A percentile compares a stretch with the other conserved stretches of the same genome.
Evolutionary conservation across 2,329 filamentous ascomycete genomes (phyloP).

Genomic region (Cyphellophora attinorum): DNA sequence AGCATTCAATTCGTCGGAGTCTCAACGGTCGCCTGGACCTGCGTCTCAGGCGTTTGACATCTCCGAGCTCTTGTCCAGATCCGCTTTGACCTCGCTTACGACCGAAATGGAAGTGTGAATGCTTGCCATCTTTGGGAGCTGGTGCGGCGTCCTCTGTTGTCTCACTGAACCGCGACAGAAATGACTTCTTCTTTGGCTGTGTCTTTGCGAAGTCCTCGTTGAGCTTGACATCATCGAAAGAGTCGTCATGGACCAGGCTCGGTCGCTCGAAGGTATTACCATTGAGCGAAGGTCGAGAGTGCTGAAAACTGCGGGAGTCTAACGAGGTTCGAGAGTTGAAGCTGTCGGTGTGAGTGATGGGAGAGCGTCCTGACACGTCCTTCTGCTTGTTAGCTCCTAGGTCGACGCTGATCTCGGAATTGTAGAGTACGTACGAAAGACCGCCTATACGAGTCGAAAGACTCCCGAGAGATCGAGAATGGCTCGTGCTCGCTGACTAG

Average conservation of each 20-base stretch:
- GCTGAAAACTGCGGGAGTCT: slow-evolving; percentile 57
- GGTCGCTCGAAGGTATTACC: slow-evolving; percentile 50
- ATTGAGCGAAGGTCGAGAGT: slow-evolving; percentile 52
- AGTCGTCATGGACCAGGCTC: slow-evolving; percentile 41
- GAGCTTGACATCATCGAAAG: slow-evolving; percentile 83
- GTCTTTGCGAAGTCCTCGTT: slow-evolving; percentile 57
- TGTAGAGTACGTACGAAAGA: slow-evolving; percentile 64
- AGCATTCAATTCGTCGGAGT: too few relatives aligned
- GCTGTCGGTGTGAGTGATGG: slow-evolving; percentile 52
- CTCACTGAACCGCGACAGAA: slow-evolving; percentile 75
- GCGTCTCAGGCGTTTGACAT: too few relatives aligned
- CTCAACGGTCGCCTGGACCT: too few relatives aligned
- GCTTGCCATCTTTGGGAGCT: slow-evolving; percentile 29
- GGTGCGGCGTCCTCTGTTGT: slow-evolving; percentile 26
- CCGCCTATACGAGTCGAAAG: slow-evolving; percentile 90
- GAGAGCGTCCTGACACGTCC: slow-evolving; percentile 86
- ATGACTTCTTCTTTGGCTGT: slow-evolving; percentile 63
- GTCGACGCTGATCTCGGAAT: not conserved
- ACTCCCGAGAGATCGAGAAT: slow-evolving; percentile 91
- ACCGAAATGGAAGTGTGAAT: slow-evolving; percentile 54
- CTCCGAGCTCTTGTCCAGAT: slow-evolving; percentile 61
- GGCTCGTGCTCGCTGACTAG: slow-evolving; percentile 76
- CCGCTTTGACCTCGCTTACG: slow-evolving; percentile 64
- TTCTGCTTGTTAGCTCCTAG: slow-evolving; percentile 26
- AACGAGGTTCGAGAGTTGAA: slow-evolving; percentile 64